Conservation (phyloP, 805 yeast genomes). For the Ogataea polymorpha region DNA sequence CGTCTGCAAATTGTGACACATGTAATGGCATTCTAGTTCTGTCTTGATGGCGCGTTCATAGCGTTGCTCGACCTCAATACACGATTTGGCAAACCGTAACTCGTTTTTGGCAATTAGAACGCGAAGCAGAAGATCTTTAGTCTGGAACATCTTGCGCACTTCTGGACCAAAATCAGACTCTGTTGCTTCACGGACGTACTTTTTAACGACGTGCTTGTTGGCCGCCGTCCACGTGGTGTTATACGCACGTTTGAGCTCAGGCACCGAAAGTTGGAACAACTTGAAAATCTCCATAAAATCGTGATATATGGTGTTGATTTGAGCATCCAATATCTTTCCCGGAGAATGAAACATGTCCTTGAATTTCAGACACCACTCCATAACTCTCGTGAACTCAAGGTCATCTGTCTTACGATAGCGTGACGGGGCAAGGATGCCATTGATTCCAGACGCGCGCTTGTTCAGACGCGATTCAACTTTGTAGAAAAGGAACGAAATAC, state of each 20-base stretch:
- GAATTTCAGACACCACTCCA: conserved; percentile 33
- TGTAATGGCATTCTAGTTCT: conserved; percentile 22
- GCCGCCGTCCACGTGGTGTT: conserved; percentile 23
- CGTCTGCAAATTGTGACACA: conserved; percentile 2
- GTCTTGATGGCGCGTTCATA: conserved; percentile 27
- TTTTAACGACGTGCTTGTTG: conserved; percentile 19
- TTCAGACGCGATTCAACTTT: conserved; percentile 20
- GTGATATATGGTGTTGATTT: conserved; percentile 21
- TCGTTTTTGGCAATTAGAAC: conserved; percentile 50
- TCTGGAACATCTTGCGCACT: conserved; percentile 39
- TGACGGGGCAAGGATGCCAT: conserved; percentile 6
- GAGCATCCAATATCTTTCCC: conserved; percentile 24
- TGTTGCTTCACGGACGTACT: conserved; percentile 14
- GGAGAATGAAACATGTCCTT: conserved; percentile 28
- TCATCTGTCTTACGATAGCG: conserved; percentile 20
- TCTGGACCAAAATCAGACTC: conserved; percentile 35
- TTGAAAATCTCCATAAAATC: conserved; percentile 18
- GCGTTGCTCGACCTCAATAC: conserved; percentile 29
- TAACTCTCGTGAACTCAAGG: conserved; percentile 26
- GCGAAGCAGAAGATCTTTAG: conserved; percentile 64
- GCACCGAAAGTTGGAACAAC: conserved; percentile 14
- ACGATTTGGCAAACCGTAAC: conserved; percentile 22
- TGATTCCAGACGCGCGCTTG: conserved; percentile 16
- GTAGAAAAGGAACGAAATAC: conserved; percentile 45
- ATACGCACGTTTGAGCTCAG: conserved; percentile 21